Evolutionary conservation across 2,329 filamentous ascomycete genomes (phyloP).

Genomic region (Aureobasidium leucospermi): DNA sequence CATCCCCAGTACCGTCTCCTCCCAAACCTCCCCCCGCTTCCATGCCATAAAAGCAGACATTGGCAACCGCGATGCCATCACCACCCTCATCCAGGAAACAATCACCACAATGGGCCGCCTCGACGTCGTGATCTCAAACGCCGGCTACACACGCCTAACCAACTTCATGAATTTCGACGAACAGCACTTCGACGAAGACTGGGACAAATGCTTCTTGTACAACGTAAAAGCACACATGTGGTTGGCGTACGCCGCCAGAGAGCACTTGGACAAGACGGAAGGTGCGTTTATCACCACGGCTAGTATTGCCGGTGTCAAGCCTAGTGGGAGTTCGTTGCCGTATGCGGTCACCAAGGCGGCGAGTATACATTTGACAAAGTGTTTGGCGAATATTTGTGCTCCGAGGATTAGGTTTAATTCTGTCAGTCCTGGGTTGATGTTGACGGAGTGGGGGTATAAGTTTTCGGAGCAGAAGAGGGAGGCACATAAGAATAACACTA

Average conservation of each 20-base stretch:
- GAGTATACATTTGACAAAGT: slow-evolving; percentile 48
- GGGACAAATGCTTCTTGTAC: slow-evolving; percentile 53
- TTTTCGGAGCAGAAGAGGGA: neutral
- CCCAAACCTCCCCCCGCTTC: slow-evolving; percentile 29
- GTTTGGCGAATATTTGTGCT: slow-evolving; percentile 45
- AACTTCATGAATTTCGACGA: slow-evolving; percentile 44
- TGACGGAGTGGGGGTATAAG: slow-evolving; percentile 18
- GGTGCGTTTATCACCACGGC: slow-evolving; percentile 59
- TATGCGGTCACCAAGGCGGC: slow-evolving; percentile 33
- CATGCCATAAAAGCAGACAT: slow-evolving; percentile 41
- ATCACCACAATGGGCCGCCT: slow-evolving; percentile 39
- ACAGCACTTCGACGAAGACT: slow-evolving; percentile 50
- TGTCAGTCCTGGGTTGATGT: slow-evolving; percentile 46
- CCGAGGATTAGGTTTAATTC: slow-evolving; percentile 54
- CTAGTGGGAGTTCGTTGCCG: slow-evolving; percentile 52
- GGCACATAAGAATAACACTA: slow-evolving; percentile 9
- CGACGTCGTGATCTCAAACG: slow-evolving; percentile 39
- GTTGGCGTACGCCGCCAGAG: slow-evolving; percentile 49
- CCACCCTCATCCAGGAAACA: slow-evolving; percentile 37
- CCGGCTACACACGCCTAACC: slow-evolving; percentile 34
- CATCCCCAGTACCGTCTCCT: slow-evolving; percentile 20
- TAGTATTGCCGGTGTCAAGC: slow-evolving; percentile 56
- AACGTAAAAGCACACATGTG: slow-evolving; percentile 58
- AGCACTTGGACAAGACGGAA: slow-evolving; percentile 48
- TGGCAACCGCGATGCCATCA: slow-evolving; percentile 34